Base-by-base conservation (phyloP, 257 asterid species). In the Jaltomata sinuosa region DNA sequence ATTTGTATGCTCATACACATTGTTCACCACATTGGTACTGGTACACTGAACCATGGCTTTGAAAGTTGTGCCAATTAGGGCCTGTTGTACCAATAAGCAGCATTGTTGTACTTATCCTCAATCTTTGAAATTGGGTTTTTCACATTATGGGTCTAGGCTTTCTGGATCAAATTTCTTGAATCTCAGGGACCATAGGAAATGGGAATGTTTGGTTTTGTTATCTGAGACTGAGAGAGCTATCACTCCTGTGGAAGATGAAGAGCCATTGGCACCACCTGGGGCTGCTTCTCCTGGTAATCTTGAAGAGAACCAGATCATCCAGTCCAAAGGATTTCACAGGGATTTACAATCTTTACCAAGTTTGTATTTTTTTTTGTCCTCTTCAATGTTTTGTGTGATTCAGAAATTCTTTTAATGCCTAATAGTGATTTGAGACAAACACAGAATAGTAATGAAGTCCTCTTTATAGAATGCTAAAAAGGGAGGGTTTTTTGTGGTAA, bases 341-440 rank as follows among this genome's bases (percentile, higher is more conserved):
- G 98, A 94, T 85, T 88, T 94, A 79, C 94, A 89, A 86, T 88
- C 89, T 82, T 92, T 95, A 76, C 99, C 98, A 53, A 97, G 99
- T 97, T 76, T 88, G 97, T 90, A 25, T 53, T 82, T 84, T 61
- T 53, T n/a, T 34, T 77, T 29, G 11, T 71, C 49, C n/a, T 34
- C 21, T 11, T 68, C 50, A 52, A 76, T 80, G 29, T 84, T 21
- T 55, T 54, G 25, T 83, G 16, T 76, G 27, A 27, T 68, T 34
- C 8, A 68, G 77, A 68, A 34, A 32, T 34, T 34, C 29, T 67
- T 55, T 68, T 68, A 16, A 67, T 72, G 22, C 21, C 36, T 42
- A 22, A 27, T n/a, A 38, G 79, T 27, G 79, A 40, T 71, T 72
- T 72, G 80, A 42, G 80, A 72, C 3, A 72, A 40, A 42, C n/a